These are phyloP conservation scores for Clavariopsis aquatica DNA, from an alignment of 495 filamentous ascomycete genomes.

Conservation along the genomic window DNA sequence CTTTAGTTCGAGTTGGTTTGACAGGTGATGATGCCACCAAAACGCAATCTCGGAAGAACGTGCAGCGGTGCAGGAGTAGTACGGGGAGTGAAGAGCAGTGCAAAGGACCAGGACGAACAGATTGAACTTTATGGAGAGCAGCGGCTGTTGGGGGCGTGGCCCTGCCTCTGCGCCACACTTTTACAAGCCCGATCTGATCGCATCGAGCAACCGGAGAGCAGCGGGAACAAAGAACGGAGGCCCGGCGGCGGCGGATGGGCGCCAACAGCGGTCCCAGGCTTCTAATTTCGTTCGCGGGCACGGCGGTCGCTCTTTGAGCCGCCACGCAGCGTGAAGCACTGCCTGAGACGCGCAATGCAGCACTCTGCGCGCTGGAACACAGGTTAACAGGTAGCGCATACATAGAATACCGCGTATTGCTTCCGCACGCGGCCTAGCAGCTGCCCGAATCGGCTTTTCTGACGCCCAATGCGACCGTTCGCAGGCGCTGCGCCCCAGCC, in stretches of 20 bases:
- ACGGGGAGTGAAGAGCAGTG: not conserved
- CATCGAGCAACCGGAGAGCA: not conserved
- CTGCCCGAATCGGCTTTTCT: not conserved
- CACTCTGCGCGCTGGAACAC: conserved; percentile 3
- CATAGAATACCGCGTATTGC: not conserved
- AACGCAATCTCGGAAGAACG: conserved; percentile 16
- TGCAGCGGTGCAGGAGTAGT: not conserved
- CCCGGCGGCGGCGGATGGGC: not conserved
- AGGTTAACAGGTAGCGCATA: not conserved
- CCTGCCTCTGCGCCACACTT: not conserved
- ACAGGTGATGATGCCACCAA: not conserved
- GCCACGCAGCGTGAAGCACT: not conserved
- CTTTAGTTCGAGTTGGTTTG: conserved; percentile 33
- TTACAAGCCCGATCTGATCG: not conserved
- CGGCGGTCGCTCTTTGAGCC: not conserved
- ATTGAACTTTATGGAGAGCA: not conserved
- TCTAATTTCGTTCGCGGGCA: not conserved
- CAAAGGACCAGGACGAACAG: not conserved
- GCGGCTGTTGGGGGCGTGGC: not conserved
- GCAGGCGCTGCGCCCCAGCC: conserved; percentile 1
- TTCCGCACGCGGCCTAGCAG: not conserved
- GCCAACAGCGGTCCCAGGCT: not conserved
- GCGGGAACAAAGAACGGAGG: not conserved
- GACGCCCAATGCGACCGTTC: not conserved
- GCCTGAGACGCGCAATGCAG: conserved; percentile 1